These are phyloP conservation scores for Arthrocladium fulminans DNA, from an alignment of 2,329 filamentous ascomycete genomes.

Conservation along the genomic window DNA sequence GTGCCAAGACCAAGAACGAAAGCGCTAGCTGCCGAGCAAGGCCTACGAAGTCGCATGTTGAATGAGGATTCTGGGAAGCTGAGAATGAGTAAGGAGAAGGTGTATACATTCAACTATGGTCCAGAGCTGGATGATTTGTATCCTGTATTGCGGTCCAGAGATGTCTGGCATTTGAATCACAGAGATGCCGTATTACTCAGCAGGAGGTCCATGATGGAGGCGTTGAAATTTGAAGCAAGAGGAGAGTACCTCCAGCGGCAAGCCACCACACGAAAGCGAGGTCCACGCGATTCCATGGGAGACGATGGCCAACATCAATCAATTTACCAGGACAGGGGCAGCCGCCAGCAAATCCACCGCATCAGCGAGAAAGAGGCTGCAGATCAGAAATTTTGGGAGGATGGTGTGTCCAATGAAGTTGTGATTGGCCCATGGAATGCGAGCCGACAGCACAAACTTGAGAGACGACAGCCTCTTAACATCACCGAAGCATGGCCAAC, in stretches of 20 bases:
- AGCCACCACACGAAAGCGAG: not conserved
- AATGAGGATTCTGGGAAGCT: not conserved
- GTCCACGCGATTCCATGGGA: not conserved
- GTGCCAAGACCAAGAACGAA: not conserved
- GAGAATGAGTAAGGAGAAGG: not conserved
- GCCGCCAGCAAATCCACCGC: conserved; percentile 2
- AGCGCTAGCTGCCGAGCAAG: not conserved
- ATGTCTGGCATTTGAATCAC: conserved; percentile 38
- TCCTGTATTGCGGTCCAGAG: conserved; percentile 39
- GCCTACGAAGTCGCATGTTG: conserved; percentile 5
- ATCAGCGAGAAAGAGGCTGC: conserved; percentile 7
- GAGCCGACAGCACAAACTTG: conserved; percentile 37
- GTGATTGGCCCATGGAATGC: conserved; percentile 43
- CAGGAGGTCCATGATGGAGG: conserved; percentile 27
- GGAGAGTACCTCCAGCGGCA: conserved; percentile 2
- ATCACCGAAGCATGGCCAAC: conserved; percentile 38
- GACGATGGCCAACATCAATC: not conserved
- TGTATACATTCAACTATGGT: conserved; percentile 33
- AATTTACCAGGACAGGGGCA: not conserved
- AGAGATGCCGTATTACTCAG: conserved; percentile 45
- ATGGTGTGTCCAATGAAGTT: conserved; percentile 32
- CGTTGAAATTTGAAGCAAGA: conserved; percentile 15
- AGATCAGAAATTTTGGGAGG: conserved; percentile 10
- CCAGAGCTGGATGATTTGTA: conserved; percentile 42
- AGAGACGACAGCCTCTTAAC: conserved; percentile 28